A percentile compares a stretch with the other conserved stretches of the same genome.
Evolutionary conservation across 164 flowering plant species (phyloP).

Genomic region (Aristolochia contorta): DNA sequence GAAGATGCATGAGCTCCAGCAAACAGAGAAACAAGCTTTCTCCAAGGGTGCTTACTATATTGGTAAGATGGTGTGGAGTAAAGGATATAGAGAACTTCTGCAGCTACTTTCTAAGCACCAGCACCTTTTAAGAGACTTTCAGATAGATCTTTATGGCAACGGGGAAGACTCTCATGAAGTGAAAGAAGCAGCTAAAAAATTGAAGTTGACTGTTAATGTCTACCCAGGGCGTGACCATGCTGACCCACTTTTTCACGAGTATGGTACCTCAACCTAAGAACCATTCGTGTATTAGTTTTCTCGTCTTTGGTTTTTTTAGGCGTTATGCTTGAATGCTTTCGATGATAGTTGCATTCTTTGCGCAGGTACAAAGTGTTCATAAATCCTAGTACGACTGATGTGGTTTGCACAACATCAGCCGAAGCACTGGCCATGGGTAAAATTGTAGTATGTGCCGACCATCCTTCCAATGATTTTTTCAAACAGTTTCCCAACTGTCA

Average conservation of each 20-base stretch:
- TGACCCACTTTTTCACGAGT: constrained; percentile 92
- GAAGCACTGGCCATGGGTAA: constrained; percentile 38
- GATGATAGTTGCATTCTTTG: background rate
- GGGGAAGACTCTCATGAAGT: constrained; percentile 83
- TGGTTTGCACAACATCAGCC: constrained; percentile 61
- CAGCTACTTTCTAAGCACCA: constrained; percentile 60
- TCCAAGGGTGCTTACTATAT: constrained; percentile 80
- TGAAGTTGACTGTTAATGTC: constrained; percentile 50
- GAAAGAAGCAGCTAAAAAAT: constrained; percentile 53
- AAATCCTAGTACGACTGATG: constrained; percentile 48
- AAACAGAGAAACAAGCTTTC: constrained; percentile 40
- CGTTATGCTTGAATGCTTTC: background rate
- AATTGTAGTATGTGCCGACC: too few relatives aligned
- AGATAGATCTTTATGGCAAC: constrained; percentile 79
- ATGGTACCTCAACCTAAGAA: constrained; percentile 18
- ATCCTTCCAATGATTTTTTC: too few relatives aligned
- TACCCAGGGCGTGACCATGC: constrained; percentile 90
- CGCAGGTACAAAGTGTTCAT: constrained; percentile 80
- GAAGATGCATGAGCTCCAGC: constrained; percentile 48
- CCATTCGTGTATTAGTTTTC: background rate
- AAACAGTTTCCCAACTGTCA: too few relatives aligned
- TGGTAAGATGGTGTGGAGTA: constrained; percentile 96
- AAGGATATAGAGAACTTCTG: constrained; percentile 85
- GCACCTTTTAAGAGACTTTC: constrained; percentile 56
- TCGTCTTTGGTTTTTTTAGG: background rate